These are phyloP conservation scores for Phyllosticta ampelicida DNA, from an alignment of 2,329 filamentous ascomycete species.

Conservation along the genomic window DNA sequence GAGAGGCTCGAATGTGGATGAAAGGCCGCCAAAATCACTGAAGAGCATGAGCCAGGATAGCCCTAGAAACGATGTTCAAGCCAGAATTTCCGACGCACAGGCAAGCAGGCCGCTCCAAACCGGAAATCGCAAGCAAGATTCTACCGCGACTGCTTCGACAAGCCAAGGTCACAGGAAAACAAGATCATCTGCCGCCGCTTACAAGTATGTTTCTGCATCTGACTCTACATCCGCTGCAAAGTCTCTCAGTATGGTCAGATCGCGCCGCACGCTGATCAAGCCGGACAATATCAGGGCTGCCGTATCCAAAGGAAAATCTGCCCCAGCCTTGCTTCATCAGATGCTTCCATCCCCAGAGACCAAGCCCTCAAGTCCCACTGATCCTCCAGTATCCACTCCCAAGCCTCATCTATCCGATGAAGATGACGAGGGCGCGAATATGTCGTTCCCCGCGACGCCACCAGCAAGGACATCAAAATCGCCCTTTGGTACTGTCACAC, in stretches of 20 bases:
- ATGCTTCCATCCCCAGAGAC: constrained; percentile 21
- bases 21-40: not conserved
- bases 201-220: not conserved
- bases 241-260: not conserved
- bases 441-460: constrained; percentile 1
- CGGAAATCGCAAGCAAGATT: not conserved
- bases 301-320: constrained; percentile 4
- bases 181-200: not conserved
- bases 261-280: not conserved
- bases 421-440: not conserved
- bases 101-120: not conserved
- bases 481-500: constrained; percentile 24
- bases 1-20: not conserved
- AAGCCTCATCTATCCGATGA: not conserved
- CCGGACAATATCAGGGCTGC: not conserved
- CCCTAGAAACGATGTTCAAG: not conserved
- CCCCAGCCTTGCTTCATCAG: constrained; percentile 14
- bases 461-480: constrained; percentile 7
- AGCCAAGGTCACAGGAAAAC: not conserved
- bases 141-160: not conserved
- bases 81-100: not conserved
- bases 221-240: not conserved
- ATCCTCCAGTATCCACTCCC: not conserved
- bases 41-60: not conserved
- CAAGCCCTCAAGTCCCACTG: constrained; percentile 9